Evolutionary conservation across 2,329 filamentous ascomycete genomes (phyloP), one percentile per base, ranked within the genome.

Genomic region (Claviceps spartinae): DNA sequence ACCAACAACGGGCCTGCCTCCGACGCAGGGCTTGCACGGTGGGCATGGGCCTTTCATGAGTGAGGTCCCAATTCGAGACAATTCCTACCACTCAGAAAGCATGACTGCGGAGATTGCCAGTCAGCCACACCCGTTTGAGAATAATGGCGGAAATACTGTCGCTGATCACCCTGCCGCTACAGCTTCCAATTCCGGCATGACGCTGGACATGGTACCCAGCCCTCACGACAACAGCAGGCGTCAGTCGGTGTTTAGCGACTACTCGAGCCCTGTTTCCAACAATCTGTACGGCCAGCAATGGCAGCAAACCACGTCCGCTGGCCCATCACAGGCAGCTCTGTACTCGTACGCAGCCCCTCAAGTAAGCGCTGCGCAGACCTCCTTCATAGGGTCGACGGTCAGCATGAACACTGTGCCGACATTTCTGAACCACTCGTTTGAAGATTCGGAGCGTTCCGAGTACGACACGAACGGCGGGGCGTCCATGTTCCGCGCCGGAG

Each of bases 201-300:
- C 69, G 2, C 61, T 78, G 20, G 74, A 77, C 38, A 66, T 77
- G 56, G 70, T 75, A 5, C 57, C 71, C 1, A 68, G 64, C 40
- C 62, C 72, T 2, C 73, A 77, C 50, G 72, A 74, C 40, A 57
- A 65, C 1, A 69, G 69, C 55, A 68, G 75, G 34, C 69, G 75
- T 18, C 64, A 74, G 0, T 75, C 75, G 0, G 60, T 68, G 2
- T 65, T 76, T 16, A 65, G 70, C 34, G 75, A 78, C n/a, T 78
- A 75, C 45, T 58, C 63, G 24, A 69, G 63, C 38, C 64, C 72
- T 4, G 62, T 69, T 6, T 60, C 61, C 16, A 62, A 65, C 11
- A 60, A 61, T 16, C 60, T 77, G 47, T 77, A 76, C 57, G 55
- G 64, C 6, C 67, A 67, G 30, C 60, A 66, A 9, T 77, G 74